These are phyloP conservation scores for Leptomonas pyrrhocoris DNA, from an alignment of 208 protist species.

Conservation along the genomic window DNA sequence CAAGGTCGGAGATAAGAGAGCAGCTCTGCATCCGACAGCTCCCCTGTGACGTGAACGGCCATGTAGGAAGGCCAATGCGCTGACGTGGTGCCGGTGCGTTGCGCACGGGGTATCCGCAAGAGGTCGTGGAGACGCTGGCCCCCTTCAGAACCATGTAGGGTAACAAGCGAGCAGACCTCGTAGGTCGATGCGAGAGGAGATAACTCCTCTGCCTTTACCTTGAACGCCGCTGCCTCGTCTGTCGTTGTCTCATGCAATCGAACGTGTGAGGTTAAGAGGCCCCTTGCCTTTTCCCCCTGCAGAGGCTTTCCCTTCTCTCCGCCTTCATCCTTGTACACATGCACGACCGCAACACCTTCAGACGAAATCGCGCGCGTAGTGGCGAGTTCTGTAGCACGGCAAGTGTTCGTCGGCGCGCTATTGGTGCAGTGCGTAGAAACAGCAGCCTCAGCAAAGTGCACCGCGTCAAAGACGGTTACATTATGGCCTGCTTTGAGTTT, in stretches of 20 bases:
- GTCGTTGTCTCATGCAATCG: neutral
- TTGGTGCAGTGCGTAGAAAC: neutral
- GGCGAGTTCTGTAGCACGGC: too few species aligned
- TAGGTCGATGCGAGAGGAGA: neutral
- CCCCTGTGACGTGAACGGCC: constrained; percentile 33
- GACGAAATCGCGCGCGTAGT: too few species aligned
- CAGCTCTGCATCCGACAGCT: constrained; percentile 12
- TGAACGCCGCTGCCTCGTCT: neutral
- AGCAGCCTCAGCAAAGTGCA: constrained; percentile 13
- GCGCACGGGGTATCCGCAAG: constrained; percentile 1
- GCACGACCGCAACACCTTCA: too few species aligned
- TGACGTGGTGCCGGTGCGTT: neutral
- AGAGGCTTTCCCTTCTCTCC: too few species aligned
- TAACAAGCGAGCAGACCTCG: constrained; percentile 7
- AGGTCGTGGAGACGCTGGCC: constrained; percentile 16
- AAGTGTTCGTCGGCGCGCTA: too few species aligned
- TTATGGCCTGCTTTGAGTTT: constrained; percentile 47
- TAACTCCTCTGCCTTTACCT: neutral
- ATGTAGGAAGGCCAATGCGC: constrained; percentile 28
- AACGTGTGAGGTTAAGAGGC: neutral
- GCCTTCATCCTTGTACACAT: too few species aligned
- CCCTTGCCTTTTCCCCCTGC: too few species aligned
- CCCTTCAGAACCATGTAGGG: neutral
- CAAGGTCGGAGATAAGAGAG: neutral
- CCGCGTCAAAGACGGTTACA: constrained; percentile 50